Percentiles rank a stretch among this genome's conserved stretches.
These are phyloP conservation scores for Aegilops speltoides DNA, from an alignment of 176 grass and related monocot species.

Conservation along the genomic window DNA sequence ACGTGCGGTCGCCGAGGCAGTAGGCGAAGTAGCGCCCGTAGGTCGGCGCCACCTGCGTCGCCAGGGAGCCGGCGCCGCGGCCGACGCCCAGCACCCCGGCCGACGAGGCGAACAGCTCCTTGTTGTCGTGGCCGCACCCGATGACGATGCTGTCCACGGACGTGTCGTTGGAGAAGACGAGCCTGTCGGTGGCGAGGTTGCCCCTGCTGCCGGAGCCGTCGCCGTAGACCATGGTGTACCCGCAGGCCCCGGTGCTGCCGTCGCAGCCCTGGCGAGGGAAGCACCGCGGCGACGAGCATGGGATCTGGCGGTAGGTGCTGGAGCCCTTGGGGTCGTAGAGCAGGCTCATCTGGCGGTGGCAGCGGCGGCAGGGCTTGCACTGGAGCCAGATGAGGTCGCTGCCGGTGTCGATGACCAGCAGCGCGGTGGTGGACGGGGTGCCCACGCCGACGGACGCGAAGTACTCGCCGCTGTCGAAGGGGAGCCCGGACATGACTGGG, in stretches of 20 bases:
- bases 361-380: constrained; percentile 68
- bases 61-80: constrained; percentile 54
- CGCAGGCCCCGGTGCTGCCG: constrained; percentile 29
- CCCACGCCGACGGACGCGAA: constrained; percentile 63
- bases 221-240: constrained; percentile 56
- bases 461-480: constrained; percentile 71
- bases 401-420: constrained; percentile 84
- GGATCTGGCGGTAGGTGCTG: constrained; percentile 37
- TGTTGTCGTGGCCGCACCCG: constrained; percentile 75
- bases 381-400: constrained; percentile 87
- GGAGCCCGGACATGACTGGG: constrained; percentile 47
- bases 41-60: constrained; percentile 42
- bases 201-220: constrained; percentile 59
- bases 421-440: constrained; percentile 40
- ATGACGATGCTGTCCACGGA: constrained; percentile 39
- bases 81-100: constrained; percentile 65
- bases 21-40: constrained; percentile 68
- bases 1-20: constrained; percentile 62
- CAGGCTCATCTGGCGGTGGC: constrained; percentile 61
- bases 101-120: constrained; percentile 53
- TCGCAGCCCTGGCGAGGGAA: constrained; percentile 43
- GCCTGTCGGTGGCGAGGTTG: constrained; percentile 53
- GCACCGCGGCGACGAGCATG: constrained; percentile 51
- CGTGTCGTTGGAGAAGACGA: constrained; percentile 44
- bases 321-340: constrained; percentile 64